Conservation (phyloP, 2,329 filamentous ascomycete genomes). For the Alternaria sp. region DNA sequence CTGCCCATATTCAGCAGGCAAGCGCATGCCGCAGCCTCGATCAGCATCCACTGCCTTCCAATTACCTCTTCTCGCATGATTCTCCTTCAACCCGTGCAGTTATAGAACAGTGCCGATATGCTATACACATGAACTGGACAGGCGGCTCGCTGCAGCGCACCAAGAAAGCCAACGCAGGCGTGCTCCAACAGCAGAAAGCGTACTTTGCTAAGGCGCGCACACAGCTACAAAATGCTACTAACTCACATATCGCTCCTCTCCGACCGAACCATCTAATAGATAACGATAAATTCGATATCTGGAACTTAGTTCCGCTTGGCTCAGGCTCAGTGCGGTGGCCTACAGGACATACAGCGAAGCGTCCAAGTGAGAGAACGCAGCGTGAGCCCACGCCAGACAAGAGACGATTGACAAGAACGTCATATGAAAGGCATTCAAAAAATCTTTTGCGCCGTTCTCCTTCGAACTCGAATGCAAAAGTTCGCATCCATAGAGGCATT, state of each 20-base stretch:
- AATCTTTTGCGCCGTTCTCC: background rate
- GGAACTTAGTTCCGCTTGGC: constrained; percentile 14
- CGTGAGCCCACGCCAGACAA: constrained; percentile 1
- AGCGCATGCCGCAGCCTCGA: constrained; percentile 6
- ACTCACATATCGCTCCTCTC: constrained; percentile 29
- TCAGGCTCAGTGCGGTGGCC: constrained; percentile 23
- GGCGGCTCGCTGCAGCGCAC: constrained; percentile 55
- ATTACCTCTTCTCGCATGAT: background rate
- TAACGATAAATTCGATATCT: constrained; percentile 16
- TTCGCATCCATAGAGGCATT: constrained; percentile 3
- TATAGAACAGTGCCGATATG: background rate
- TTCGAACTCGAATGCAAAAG: background rate
- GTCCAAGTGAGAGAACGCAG: background rate
- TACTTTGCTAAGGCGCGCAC: constrained; percentile 56
- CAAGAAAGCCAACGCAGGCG: constrained; percentile 48
- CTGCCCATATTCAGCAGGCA: constrained; percentile 11
- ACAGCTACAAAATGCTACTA: constrained; percentile 35
- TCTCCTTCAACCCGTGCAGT: background rate
- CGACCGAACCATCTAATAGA: constrained; percentile 34
- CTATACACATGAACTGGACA: constrained; percentile 58
- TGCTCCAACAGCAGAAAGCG: constrained; percentile 55
- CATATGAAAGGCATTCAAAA: background rate
- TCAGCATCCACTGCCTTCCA: constrained; percentile 3
- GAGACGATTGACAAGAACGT: background rate
- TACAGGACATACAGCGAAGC: constrained; percentile 15